These are phyloP conservation scores for Limnanthes douglasii DNA, from an alignment of 345 rosid genomes.

Conservation along the genomic window DNA sequence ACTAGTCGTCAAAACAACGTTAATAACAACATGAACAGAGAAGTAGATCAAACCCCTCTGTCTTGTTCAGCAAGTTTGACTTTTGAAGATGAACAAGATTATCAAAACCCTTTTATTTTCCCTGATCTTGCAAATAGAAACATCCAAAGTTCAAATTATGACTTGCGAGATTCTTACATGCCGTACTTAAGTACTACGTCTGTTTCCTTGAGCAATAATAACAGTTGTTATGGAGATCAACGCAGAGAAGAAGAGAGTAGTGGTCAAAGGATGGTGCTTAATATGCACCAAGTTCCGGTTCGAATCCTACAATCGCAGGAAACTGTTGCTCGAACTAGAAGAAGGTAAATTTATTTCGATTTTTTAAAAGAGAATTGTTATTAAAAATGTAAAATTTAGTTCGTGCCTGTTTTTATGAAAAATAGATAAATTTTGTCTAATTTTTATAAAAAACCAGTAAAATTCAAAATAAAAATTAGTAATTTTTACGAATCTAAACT, in stretches of 20 bases:
- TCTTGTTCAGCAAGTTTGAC: slow-evolving; percentile 21
- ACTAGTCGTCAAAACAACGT: not conserved
- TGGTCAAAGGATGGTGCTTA: too few species aligned
- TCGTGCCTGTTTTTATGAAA: too few species aligned
- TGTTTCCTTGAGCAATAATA: slow-evolving; percentile 10
- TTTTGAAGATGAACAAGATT: slow-evolving; percentile 20
- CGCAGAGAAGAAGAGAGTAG: slow-evolving; percentile 14
- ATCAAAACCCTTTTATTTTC: slow-evolving; percentile 19
- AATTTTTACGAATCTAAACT: not conserved
- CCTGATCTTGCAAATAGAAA: slow-evolving; percentile 13
- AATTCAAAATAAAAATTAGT: not conserved
- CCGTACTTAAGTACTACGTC: slow-evolving; percentile 23
- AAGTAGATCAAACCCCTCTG: slow-evolving; percentile 13
- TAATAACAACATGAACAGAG: not conserved
- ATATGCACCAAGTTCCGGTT: too few species aligned
- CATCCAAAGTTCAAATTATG: slow-evolving; percentile 8
- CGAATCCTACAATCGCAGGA: slow-evolving; percentile 16
- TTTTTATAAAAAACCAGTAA: not conserved
- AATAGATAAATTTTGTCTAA: too few species aligned
- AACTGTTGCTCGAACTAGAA: slow-evolving; percentile 35
- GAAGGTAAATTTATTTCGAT: slow-evolving; percentile 18
- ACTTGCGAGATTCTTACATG: slow-evolving; percentile 38
- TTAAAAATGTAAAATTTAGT: too few species aligned
- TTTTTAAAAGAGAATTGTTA: too few species aligned
- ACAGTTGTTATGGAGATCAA: slow-evolving; percentile 18